Base-by-base conservation (phyloP, 306 rosid species). In the Urtica urens region DNA sequence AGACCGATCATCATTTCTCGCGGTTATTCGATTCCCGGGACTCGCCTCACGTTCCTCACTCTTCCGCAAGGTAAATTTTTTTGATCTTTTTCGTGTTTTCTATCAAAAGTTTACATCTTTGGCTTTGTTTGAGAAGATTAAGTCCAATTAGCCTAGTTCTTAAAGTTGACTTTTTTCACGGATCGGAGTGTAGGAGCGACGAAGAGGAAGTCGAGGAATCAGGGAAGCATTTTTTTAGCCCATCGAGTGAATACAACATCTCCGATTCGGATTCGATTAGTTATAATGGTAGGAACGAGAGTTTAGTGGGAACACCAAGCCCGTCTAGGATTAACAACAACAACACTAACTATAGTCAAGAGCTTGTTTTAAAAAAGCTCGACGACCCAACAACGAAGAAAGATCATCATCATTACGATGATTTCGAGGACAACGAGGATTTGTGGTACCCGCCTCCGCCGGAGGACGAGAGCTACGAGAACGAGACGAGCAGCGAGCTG, bases 381-480 rank as follows among this genome's bases (percentile, higher is more conserved):
- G 86, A 48, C 34, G 62, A 43, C 55, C 64, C 63, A 71, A 63
- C 75, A 8, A 79, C 71, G 52, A 47, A 13, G 3, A 13, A 14
- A 2, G 87, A 70, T 72, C 74, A 69, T 61, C 61, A 79, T 66
- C 72, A 65, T 62, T 58, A 69, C 66, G 72, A 80, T 71, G 71
- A 76, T 48, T 90, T 90, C 77, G 87, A 73, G 72, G 77, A 82
- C 72, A 79, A 79, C 65, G 83, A 72, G 64, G 81, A 15, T 47
- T 76, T 90, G 53, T 90, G 95, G 95, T 77, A 71, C 42, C 95
- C 99, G 14, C 94, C 95, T 57, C 92, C 78, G 0, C 95, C 94
- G 28, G 95, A 71, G 26, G 75, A 79, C 67, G 94, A 67, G 67
- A 63, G 68, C 56, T 79, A 76, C 21, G 95, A 85, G 27, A 70